Evolutionary conservation across 2,329 filamentous ascomycete species (phyloP), one percentile per base, ranked within the genome.

Genomic region (Fusarium agapanthi): DNA sequence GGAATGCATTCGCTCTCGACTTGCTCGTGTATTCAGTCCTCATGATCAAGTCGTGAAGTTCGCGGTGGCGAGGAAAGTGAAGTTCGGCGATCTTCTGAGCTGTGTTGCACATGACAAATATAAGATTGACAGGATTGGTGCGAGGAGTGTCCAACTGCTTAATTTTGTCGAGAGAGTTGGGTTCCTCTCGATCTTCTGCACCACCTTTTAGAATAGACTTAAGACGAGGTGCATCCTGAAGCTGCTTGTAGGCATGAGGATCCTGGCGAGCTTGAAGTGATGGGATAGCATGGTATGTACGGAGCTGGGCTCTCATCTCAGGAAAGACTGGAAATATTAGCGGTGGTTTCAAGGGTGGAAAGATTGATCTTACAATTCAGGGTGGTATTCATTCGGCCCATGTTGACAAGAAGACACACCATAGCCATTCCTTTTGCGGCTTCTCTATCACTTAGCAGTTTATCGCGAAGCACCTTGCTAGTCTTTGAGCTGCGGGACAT

Each of bases 401-500:
- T 93, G 79, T 99, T 99, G 81, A 99, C 96, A 77, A 99, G 85
- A 73, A 99, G 85, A 83, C 96, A 99, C 66, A 99, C 95, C 96
- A 99, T 99, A 59, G 96, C 96, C 96, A 99, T 99, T 79, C 94
- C 95, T 81, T 97, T 95, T 40, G 95, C 96, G 28, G 95, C 95
- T 73, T 94, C 92, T 78, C 94, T 91, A 81, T 99, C 96, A 75
- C 92, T 96, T 78, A 97, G 88, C 73, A 99, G 88, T 86, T 99
- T 98, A 83, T 99, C 96, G 82, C 97, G 94, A 72, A 99, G 87
- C 55, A 99, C 96, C 84, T 98, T 98, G 87, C 96, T 98, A 34
- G 95, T 98, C 86, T 99, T 99, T 87, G 94, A 98, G 84, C 96
- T 99, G 81, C 95, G 90, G 7, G 96, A 95, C 95, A 99, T 98